Base-by-base conservation (phyloP, 2,329 filamentous ascomycete genomes). In the Trichophyton rubrum region DNA sequence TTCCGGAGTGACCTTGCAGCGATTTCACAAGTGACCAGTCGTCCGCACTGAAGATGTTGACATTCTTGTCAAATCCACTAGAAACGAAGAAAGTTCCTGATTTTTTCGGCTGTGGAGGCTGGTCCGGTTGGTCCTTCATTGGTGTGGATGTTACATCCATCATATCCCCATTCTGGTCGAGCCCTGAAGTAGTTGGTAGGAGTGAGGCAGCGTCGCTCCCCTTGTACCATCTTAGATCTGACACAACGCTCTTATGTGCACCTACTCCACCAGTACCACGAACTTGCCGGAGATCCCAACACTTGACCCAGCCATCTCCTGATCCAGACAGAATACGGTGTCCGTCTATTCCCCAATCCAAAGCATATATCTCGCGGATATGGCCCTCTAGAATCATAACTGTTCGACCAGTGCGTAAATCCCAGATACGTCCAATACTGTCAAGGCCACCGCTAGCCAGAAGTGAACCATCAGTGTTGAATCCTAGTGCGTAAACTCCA, bases 301-400 rank as follows among this genome's bases (percentile, higher is more conserved):
- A 96, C 74, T 96, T 97, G 69, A 96, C 85, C 83, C 93, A 97
- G 17, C 92, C 92, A 70, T 99, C 93, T 1, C 86, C 90, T 13
- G 90, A 95, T 1, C 90, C 91, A 0, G 90, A 90, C n/a, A 97
- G 78, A 7, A 97, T 84, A n/a, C 93, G 85, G 72, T 96, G 86
- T 4, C 92, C 90, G 70, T 99, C 93, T 0, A 86, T 82, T 61
- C 88, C 85, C 93, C 95, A 99, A 72, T 96, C 91, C 4, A 97
- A 78, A 0, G 86, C 90, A 68, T 95, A 91, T 59, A 99, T 96
- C 13, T 95, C 91, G 64, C 91, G 89, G 69, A 96, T 93, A 68
- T 95, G 89, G 0, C 89, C 88, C 70, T 97, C 91, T 1, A 99
- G 80, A 66, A 97, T 89, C 89, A 96, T 96, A 64, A 96, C 89